These are phyloP conservation scores for Colletotrichum kahawae DNA, from an alignment of 2,329 filamentous ascomycete genomes.

Conservation along the genomic window DNA sequence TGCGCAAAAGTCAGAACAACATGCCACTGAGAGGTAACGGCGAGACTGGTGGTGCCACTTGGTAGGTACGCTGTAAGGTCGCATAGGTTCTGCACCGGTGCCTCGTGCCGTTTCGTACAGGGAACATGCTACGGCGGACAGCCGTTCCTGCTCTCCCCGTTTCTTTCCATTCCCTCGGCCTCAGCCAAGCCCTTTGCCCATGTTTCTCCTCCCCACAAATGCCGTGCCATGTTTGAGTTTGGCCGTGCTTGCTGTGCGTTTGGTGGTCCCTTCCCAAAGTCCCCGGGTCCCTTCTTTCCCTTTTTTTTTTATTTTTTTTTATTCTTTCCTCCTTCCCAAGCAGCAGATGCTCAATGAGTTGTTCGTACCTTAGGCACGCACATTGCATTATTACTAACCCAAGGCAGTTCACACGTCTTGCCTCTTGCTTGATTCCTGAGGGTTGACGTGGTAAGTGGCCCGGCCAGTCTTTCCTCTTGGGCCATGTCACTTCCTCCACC, in stretches of 20 bases:
- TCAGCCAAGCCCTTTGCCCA: not conserved
- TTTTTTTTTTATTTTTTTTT: not conserved
- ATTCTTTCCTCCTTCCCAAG: not conserved
- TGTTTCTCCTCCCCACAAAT: not conserved
- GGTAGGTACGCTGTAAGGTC: not conserved
- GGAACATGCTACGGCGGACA: not conserved
- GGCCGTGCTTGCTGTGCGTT: not conserved
- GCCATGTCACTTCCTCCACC: not conserved
- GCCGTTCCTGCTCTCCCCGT: slow-evolving; percentile 4
- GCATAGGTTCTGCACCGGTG: not conserved
- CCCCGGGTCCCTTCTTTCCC: not conserved
- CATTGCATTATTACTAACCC: not conserved
- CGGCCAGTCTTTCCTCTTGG: not conserved
- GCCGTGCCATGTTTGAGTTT: not conserved
- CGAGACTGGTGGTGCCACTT: slow-evolving; percentile 10
- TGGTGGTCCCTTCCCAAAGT: not conserved
- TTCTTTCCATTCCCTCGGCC: not conserved
- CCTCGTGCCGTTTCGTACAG: not conserved
- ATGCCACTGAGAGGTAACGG: slow-evolving; percentile 5
- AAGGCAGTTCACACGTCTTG: not conserved
- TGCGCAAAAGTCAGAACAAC: not conserved
- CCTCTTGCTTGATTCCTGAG: not conserved
- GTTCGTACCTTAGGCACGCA: not conserved
- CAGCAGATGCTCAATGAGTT: not conserved
- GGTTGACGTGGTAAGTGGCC: not conserved